These are phyloP conservation scores for Scolecobasidium constrictum DNA, from an alignment of 2,329 filamentous ascomycete species.

Conservation along the genomic window DNA sequence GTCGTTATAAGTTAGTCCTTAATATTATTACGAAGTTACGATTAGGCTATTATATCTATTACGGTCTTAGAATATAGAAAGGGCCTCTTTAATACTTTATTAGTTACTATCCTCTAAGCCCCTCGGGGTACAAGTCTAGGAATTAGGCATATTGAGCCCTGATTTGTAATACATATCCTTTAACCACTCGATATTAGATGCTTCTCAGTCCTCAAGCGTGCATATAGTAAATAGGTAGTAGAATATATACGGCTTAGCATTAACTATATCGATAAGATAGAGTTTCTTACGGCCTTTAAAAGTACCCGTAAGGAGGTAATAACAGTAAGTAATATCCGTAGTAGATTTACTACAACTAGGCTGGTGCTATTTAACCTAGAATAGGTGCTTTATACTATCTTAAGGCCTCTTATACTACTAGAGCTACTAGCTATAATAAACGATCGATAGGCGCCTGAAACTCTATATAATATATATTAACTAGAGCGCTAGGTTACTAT, in stretches of 20 bases:
- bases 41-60: no score
- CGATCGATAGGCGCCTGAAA: not conserved
- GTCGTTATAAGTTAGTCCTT: no score
- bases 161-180: not conserved
- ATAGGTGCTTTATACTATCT: not conserved
- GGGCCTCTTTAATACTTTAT: no score
- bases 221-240: not conserved
- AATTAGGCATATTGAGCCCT: no score
- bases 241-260: not conserved
- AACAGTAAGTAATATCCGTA: not conserved
- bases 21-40: no score
- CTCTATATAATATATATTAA: not conserved
- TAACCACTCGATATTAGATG: not conserved
- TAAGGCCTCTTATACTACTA: not conserved
- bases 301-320: not conserved
- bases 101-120: no score
- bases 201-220: not conserved
- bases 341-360: not conserved
- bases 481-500: not conserved
- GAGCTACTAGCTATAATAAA: not conserved
- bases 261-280: not conserved
- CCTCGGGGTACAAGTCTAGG: no score
- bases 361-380: not conserved
- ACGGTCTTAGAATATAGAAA: no score
- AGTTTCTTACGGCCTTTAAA: conserved; percentile 1